Evolutionary conservation across 441 rosid species (phyloP), one percentile per base, ranked within the genome.

Genomic region (Erodium texanum): DNA sequence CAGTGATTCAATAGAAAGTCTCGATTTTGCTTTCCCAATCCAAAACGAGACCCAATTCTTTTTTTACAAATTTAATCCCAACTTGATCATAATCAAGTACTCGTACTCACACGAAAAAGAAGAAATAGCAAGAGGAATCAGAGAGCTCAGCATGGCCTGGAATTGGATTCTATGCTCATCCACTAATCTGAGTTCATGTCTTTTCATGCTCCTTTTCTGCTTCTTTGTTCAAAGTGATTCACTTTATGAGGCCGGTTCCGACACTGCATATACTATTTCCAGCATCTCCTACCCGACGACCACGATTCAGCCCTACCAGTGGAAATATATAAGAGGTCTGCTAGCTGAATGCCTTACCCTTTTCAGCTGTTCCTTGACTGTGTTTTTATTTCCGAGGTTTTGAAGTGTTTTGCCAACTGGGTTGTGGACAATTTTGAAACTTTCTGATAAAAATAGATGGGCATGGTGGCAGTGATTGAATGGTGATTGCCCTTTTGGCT

Each of bases 251-350:
- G 27, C 62, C 14, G 62, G 5, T 18, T 52, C 59, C 22, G n/a
- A 16, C 59, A 52, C 59, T 58, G 23, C 24, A 20, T 58, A 58
- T 11, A 58, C 27, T 20, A 11, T 58, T 58, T 58, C 62, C 15
- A 58, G 27, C 62, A 58, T 58, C 23, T 19, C 62, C 24, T 58
- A 58, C 62, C 62, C 62, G 5, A 22, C 4, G 15, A 58, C 62
- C 15, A 58, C 27, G 62, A 58, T 58, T 58, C 19, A 10, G 62
- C 62, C 62, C 62, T 58, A 58, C 62, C 24, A 22, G 5, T 58
- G 62, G 62, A 58, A 20, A 58, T 58, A 58, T 20, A 58, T 58
- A 20, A 58, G 62, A 58, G 62, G 62, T 58, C 15, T 58, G 62
- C 22, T 7, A 58, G 62, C 62, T 58, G 14, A 7, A 58, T 10